Percentiles rank a stretch among this genome's conserved stretches.
phyloP scores from a whole-genome alignment of 495 filamentous ascomycete genomes.

The Schizothecium vesticola region DNA sequence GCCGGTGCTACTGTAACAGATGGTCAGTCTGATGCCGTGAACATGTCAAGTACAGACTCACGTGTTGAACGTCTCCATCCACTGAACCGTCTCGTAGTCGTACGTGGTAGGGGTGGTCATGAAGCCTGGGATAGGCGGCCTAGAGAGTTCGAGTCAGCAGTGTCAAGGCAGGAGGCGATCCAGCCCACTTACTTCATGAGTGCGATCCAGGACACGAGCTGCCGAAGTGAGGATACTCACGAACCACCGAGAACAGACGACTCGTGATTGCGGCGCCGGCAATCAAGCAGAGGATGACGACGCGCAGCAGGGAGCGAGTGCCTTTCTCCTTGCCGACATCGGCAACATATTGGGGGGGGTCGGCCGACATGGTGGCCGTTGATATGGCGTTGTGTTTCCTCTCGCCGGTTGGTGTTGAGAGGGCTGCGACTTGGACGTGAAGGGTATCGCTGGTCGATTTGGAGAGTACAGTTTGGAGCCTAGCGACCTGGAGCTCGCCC shows the following conservation, averaged over 20 bases:
- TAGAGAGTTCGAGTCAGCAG: too few relatives aligned
- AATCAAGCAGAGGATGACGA: slow-evolving; percentile 89
- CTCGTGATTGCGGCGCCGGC: slow-evolving; percentile 89
- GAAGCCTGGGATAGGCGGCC: too few relatives aligned
- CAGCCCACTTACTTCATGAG: too few relatives aligned
- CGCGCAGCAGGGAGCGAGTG: slow-evolving; percentile 78
- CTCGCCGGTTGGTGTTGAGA: slow-evolving; percentile 23
- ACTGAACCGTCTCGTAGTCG: too few relatives aligned
- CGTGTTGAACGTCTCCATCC: too few relatives aligned
- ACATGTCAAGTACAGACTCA: too few relatives aligned
- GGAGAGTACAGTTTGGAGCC: slow-evolving; percentile 44
- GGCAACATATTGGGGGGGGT: slow-evolving; percentile 34
- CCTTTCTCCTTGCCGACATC: slow-evolving; percentile 50
- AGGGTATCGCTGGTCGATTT: slow-evolving; percentile 17
- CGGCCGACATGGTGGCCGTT: slow-evolving; percentile 37
- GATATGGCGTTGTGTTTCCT: slow-evolving; percentile 26
- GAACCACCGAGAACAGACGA: slow-evolving; percentile 95
- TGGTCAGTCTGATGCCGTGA: too few relatives aligned
- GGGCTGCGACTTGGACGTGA: slow-evolving; percentile 15
- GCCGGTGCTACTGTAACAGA: too few relatives aligned
- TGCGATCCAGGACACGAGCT: too few relatives aligned
- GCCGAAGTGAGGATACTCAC: slow-evolving; percentile 49
- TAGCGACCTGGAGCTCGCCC: too few relatives aligned
- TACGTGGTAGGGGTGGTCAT: too few relatives aligned
- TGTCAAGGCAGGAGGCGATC: too few relatives aligned